Base-by-base conservation (phyloP, 2,329 filamentous ascomycete genomes). In the Myriosclerotinia duriaeana region DNA sequence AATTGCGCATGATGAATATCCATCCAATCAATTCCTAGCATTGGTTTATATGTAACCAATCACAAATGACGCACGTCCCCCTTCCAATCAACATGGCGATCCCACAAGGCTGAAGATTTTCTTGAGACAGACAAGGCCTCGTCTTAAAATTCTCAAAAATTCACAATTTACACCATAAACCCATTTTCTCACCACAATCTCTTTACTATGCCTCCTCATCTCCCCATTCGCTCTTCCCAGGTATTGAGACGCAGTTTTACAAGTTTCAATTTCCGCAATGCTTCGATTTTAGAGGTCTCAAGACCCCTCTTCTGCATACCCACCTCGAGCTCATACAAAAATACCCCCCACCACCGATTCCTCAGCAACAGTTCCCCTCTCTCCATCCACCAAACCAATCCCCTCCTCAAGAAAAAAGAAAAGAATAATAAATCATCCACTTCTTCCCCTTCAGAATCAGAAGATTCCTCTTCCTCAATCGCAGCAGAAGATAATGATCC, bases 401-500 rank as follows among this genome's bases (percentile, higher is more conserved):
- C 60, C 3, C 67, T 72, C 8, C 55, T 68, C 30, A 74, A 75
- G 48, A 73, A 74, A 55, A 75, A 74, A 68, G 63, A 60, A 1
- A 68, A 69, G 38, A 69, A 65, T 14, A 71, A 72, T 5, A 65
- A 38, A 17, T 68, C 12, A 5, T 38, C 42, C n/a, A 7, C 30
- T 9, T 44, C 38, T 8, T 58, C 40, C 12, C 36, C 42, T 30
- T 38, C 34, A 5, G 71, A 74, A 30, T n/a, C 20, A 12, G 42
- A 67, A 54, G 53, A 52, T n/a, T 34, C 52, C 15, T 62, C 66
- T 20, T 50, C 66, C 11, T 26, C 58, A 1, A 22, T 66, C 14
- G 26, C 66, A 34, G 52, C n/a, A 17, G 69, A 68, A 46, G 69
- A 65, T 3, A 74, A 74, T 66, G 85, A 90, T 73, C 84, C 87